phyloP scores from a whole-genome alignment of 164 flowering plant genomes.

The Chloranthus sessilifolius region DNA sequence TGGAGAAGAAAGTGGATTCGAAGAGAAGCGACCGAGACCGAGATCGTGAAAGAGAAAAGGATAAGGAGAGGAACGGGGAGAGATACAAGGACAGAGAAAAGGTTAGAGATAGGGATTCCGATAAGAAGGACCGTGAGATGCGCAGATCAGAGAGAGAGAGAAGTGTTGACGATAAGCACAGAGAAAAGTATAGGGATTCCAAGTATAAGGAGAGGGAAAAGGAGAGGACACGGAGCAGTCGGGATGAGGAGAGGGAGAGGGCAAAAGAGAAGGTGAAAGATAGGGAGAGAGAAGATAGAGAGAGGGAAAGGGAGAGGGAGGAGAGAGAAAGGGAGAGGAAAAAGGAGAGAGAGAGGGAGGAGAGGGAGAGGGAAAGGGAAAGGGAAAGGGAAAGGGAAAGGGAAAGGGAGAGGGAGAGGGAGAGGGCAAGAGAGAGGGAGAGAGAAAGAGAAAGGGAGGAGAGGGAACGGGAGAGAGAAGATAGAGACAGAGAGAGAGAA shows the following conservation, averaged over 20 bases:
- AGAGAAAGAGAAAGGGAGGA: slow-evolving; percentile 10
- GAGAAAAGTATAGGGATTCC: slow-evolving; percentile 23
- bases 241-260: slow-evolving; percentile 18
- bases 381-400: slow-evolving; percentile 16
- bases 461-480: slow-evolving; percentile 9
- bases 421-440: slow-evolving; percentile 16
- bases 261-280: slow-evolving; percentile 26
- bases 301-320: slow-evolving; percentile 14
- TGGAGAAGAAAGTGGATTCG: slow-evolving; percentile 34
- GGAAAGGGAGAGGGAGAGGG: slow-evolving; percentile 20
- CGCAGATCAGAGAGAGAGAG: slow-evolving; percentile 23
- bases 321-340: slow-evolving; percentile 10
- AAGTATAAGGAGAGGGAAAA: slow-evolving; percentile 31
- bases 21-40: slow-evolving; percentile 41
- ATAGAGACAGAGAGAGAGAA: slow-evolving; percentile 19
- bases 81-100: slow-evolving; percentile 27
- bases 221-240: slow-evolving; percentile 9
- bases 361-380: not conserved
- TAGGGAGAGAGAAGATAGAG: slow-evolving; percentile 13
- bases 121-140: slow-evolving; percentile 26
- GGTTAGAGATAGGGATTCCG: slow-evolving; percentile 16
- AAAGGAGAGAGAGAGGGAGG: slow-evolving; percentile 7
- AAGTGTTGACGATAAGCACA: slow-evolving; percentile 30
- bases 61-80: slow-evolving; percentile 28
- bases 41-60: slow-evolving; percentile 21